Evolutionary conservation across 1,139 yeast genomes (phyloP).

Genomic region (Sugiyamaella novakii): DNA sequence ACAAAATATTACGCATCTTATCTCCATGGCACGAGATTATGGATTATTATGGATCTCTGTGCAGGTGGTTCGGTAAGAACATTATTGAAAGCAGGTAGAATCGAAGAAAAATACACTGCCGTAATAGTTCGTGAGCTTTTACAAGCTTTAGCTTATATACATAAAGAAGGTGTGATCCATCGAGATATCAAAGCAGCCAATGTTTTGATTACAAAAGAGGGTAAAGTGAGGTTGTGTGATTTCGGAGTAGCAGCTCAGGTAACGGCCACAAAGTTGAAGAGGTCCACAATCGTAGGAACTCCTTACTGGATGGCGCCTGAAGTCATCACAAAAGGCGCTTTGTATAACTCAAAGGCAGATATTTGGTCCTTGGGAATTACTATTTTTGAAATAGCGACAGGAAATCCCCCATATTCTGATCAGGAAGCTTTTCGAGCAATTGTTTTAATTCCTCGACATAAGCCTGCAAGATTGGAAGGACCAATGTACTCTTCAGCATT

Average conservation of each 20-base stretch:
- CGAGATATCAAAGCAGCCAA: slow-evolving; percentile 82
- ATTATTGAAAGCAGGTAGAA: slow-evolving; percentile 78
- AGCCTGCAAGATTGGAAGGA: slow-evolving; percentile 95
- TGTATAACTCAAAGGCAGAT: slow-evolving; percentile 83
- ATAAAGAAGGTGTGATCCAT: slow-evolving; percentile 73
- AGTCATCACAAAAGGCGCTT: slow-evolving; percentile 90
- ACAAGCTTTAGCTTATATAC: slow-evolving; percentile 75
- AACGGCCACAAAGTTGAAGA: slow-evolving; percentile 70
- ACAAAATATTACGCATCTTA: slow-evolving; percentile 92
- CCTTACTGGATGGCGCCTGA: slow-evolving; percentile 99
- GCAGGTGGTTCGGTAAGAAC: slow-evolving; percentile 96
- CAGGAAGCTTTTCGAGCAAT: slow-evolving; percentile 94
- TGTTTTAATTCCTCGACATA: slow-evolving; percentile 87
- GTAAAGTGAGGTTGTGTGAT: slow-evolving; percentile 70
- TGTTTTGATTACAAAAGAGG: slow-evolving; percentile 61
- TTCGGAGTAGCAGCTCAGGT: slow-evolving; percentile 77
- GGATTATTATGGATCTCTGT: slow-evolving; percentile 98
- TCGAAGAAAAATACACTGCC: slow-evolving; percentile 82
- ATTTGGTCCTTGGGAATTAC: slow-evolving; percentile 96
- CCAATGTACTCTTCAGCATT: slow-evolving; percentile 71
- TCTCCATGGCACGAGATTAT: slow-evolving; percentile 79
- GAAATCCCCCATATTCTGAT: slow-evolving; percentile 96
- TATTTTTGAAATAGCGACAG: slow-evolving; percentile 90
- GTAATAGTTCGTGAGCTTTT: slow-evolving; percentile 81
- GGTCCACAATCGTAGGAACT: slow-evolving; percentile 97